Evolutionary conservation across 345 rosid species (phyloP), one percentile per base, ranked within the genome.

Genomic region (Eucalyptus sp.): DNA sequence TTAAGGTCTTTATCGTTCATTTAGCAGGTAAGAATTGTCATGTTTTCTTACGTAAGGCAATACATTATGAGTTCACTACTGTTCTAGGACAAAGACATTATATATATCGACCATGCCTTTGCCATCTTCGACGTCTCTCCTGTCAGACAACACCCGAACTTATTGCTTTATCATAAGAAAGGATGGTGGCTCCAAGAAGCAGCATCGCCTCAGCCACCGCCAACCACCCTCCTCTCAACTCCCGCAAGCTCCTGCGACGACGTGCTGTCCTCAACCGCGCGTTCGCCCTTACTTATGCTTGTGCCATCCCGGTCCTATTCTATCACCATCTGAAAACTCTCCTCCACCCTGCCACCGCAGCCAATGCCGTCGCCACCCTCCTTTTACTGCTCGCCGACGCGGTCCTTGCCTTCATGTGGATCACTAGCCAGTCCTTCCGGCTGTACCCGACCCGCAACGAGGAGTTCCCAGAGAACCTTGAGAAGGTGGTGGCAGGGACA

Each of bases 321-420:
- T 94, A 91, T 56, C 94, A 83, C 90, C 98, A 95, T 44, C 44
- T 88, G 50, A 88, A 76, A 86, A 88, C 91, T 71, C 95, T 97
- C 87, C 66, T 93, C 85, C 52, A 88, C 91, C 50, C 90, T 80
- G 29, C 90, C 90, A 80, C 89, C 33, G 62, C 91, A 27, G 17
- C 86, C 1, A 37, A 91, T n/a, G 88, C 88, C 84, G 89, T 29
- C 27, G 48, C 88, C 81, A 50, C 89, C 54, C 48, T 92, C 51
- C 56, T 89, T 52, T 27, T 97, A 54, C 90, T 94, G 5, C n/a
- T 94, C 86, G 88, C 98, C 10, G 97, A 97, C 29, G 27, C 93
- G 2, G 64, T 94, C 87, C 96, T 97, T 14, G 95, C 98, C 58
- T 95, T 95, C 95, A 90, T 92, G 94, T 97, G 98, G 98, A 52